Percentiles rank a stretch among this genome's conserved stretches.
phyloP scores from a whole-genome alignment of 2,329 filamentous ascomycete species.

The Verticillium alfalfae region DNA sequence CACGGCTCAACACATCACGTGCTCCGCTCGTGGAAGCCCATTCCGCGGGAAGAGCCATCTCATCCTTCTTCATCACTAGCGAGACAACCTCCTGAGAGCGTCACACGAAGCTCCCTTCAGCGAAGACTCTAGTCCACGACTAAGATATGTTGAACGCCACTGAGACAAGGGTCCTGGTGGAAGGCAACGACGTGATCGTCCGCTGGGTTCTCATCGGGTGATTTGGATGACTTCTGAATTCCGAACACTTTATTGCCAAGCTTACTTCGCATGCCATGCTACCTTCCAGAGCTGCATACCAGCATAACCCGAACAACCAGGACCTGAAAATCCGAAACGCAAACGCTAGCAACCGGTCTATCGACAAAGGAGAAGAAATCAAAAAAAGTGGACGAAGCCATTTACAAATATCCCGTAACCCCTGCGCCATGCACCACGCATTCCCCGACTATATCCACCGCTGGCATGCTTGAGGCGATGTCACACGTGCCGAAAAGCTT shows the following conservation, averaged over 20 bases:
- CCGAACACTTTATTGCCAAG: not conserved
- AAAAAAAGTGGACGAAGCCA: not conserved
- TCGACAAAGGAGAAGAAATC: not conserved
- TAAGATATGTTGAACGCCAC: not conserved
- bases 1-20: too few relatives aligned
- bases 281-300: not conserved
- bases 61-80: slow-evolving; percentile 16
- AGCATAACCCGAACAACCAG: not conserved
- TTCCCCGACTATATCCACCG: not conserved
- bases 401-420: not conserved
- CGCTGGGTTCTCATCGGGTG: not conserved
- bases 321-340: not conserved
- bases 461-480: not conserved
- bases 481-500: not conserved
- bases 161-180: not conserved
- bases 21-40: slow-evolving; percentile 3
- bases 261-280: not conserved
- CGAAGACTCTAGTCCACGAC: too few relatives aligned
- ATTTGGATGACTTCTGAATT: not conserved
- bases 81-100: too few relatives aligned
- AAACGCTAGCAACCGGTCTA: not conserved
- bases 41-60: slow-evolving; percentile 8
- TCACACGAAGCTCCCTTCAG: too few relatives aligned
- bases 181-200: not conserved
- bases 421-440: not conserved